phyloP scores from a whole-genome alignment of 352 stramenopile species.

The Elongisporangium undulatum region DNA sequence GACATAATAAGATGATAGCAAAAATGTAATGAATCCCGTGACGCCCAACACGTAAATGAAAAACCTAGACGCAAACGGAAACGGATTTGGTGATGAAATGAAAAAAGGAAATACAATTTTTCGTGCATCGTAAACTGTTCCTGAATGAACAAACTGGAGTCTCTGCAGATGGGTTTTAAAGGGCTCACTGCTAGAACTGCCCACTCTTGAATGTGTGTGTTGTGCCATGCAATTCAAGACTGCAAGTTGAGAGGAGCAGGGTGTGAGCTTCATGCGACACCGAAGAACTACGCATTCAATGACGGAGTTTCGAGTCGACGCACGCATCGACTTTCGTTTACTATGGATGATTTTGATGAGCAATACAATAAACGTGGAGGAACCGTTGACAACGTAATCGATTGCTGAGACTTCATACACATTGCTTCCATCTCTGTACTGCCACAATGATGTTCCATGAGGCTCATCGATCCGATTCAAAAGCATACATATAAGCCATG shows the following conservation, averaged over 20 bases:
- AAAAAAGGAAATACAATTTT: not conserved
- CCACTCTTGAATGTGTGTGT: not conserved
- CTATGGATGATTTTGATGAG: slow-evolving; percentile 7
- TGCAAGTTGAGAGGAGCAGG: not conserved
- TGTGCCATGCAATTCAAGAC: not conserved
- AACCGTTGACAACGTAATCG: not conserved
- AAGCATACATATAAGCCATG: slow-evolving; percentile 18
- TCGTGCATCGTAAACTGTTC: not conserved
- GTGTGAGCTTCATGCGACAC: slow-evolving; percentile 5
- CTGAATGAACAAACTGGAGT: not conserved
- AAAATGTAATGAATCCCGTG: not conserved
- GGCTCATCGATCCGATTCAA: slow-evolving; percentile 13
- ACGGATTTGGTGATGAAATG: not conserved
- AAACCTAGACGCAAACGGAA: not conserved
- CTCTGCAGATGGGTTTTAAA: not conserved
- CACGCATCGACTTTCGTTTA: slow-evolving; percentile 12
- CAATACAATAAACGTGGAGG: not conserved
- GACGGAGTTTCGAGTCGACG: slow-evolving; percentile 2
- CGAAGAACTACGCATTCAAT: slow-evolving; percentile 19
- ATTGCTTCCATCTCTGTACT: not conserved
- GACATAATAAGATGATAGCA: not conserved
- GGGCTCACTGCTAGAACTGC: not conserved
- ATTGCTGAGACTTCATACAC: not conserved
- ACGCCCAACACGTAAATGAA: not conserved
- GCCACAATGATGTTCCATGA: not conserved